These are phyloP conservation scores for Volvox carteri DNA, from an alignment of 163 green algal species.

Conservation along the genomic window DNA sequence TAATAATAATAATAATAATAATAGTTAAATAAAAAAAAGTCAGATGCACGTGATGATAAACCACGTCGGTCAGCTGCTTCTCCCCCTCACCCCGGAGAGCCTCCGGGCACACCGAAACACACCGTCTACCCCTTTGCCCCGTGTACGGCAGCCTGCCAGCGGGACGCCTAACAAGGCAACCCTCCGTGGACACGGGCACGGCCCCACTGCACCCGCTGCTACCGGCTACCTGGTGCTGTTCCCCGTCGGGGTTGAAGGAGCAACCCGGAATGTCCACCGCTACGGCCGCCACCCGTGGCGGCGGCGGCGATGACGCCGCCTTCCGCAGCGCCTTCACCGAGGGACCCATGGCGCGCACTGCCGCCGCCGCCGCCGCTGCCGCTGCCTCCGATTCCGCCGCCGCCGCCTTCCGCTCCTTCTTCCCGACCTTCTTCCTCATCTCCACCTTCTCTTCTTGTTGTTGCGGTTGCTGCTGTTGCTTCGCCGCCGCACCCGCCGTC, in stretches of 20 bases:
- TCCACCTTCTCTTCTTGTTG: not conserved
- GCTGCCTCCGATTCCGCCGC: not conserved
- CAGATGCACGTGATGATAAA: too few species aligned
- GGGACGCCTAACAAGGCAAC: too few species aligned
- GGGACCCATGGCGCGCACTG: constrained; percentile 20
- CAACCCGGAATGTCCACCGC: constrained; percentile 88
- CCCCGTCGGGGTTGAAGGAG: constrained; percentile 91
- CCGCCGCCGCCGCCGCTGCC: not conserved
- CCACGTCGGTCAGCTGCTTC: not conserved
- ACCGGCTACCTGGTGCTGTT: constrained; percentile 82
- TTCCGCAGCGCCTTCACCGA: not conserved
- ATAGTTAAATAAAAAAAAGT: too few species aligned
- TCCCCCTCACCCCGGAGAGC: not conserved
- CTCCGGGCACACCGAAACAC: not conserved
- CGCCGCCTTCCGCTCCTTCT: not conserved
- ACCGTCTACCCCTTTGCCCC: not conserved
- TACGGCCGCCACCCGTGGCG: constrained; percentile 70
- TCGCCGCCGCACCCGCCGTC: not conserved
- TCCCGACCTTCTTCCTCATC: not conserved
- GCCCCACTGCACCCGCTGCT: not conserved
- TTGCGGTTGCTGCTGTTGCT: constrained; percentile 7
- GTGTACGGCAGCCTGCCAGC: too few species aligned
- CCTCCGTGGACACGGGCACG: not conserved
- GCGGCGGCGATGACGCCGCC: not conserved
- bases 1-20: too few species aligned